These are phyloP conservation scores for Suhomyces terraborum DNA, from an alignment of 1,139 yeast species.

Conservation along the genomic window DNA sequence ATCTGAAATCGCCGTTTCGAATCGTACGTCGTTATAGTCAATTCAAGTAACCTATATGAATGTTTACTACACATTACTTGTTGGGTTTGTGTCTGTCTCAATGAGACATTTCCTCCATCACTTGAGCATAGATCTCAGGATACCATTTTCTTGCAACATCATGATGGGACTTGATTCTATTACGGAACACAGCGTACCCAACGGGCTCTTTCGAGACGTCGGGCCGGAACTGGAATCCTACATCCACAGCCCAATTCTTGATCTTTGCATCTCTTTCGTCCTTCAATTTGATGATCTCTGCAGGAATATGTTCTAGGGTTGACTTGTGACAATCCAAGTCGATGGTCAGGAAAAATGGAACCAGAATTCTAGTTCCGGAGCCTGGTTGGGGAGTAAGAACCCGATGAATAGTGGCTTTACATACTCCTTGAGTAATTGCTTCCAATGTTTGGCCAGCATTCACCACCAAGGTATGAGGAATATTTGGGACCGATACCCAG, in stretches of 20 bases:
- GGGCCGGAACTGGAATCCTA: constrained; percentile 54
- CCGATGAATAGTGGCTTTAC: constrained; percentile 68
- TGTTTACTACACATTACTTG: no score
- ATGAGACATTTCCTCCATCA: constrained; percentile 19
- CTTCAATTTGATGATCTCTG: constrained; percentile 32
- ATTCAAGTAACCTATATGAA: no score
- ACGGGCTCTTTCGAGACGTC: constrained; percentile 47
- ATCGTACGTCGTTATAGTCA: no score
- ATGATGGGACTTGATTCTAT: constrained; percentile 65
- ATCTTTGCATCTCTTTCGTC: constrained; percentile 42
- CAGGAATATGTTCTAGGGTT: constrained; percentile 33
- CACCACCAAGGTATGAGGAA: constrained; percentile 48
- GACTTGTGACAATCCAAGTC: constrained; percentile 47
- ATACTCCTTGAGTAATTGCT: constrained; percentile 54
- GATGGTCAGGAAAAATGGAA: constrained; percentile 58
- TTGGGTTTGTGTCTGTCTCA: no score
- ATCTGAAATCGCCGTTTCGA: no score
- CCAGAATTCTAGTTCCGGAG: constrained; percentile 52
- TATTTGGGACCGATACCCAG: constrained; percentile 58
- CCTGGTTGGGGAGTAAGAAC: constrained; percentile 59
- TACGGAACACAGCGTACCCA: constrained; percentile 63
- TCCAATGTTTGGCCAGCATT: constrained; percentile 59
- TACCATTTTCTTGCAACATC: constrained; percentile 69
- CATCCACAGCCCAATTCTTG: constrained; percentile 43
- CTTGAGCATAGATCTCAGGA: constrained; percentile 49